phyloP scores from a whole-genome alignment of 2,329 filamentous ascomycete species.

The Colletotrichum salicis region DNA sequence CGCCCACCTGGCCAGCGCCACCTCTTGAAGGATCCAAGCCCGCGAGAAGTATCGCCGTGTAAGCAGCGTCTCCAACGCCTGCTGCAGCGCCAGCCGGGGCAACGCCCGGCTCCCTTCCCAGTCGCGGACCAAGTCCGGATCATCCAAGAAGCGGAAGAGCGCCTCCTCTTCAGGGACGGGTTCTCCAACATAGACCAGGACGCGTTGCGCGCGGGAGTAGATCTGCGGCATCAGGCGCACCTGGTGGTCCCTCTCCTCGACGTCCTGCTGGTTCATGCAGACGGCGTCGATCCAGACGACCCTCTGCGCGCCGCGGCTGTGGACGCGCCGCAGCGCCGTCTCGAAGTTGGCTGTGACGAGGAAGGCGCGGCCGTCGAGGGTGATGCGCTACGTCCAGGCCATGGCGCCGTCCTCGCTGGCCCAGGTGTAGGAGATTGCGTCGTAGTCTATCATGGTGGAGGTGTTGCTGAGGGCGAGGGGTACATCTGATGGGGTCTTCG shows the following conservation, averaged over 20 bases:
- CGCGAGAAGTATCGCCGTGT: slow-evolving; percentile 13
- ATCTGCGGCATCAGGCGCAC: slow-evolving; percentile 36
- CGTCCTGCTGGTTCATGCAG: slow-evolving; percentile 37
- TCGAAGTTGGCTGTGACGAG: slow-evolving; percentile 4
- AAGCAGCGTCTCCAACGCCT: not conserved
- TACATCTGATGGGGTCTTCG: not conserved
- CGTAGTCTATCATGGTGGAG: slow-evolving; percentile 37
- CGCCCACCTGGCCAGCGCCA: slow-evolving; percentile 36
- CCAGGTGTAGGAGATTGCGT: slow-evolving; percentile 51
- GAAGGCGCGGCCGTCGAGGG: not conserved
- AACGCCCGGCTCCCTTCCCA: too few relatives aligned
- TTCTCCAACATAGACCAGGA: slow-evolving; percentile 32
- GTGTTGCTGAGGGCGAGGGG: not conserved
- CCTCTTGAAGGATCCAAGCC: slow-evolving; percentile 42
- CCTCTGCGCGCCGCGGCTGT: not conserved
- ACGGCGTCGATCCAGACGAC: slow-evolving; percentile 38
- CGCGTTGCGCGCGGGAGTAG: slow-evolving; percentile 27
- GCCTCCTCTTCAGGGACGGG: slow-evolving; percentile 36
- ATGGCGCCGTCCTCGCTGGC: slow-evolving; percentile 37
- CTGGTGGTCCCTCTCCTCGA: slow-evolving; percentile 34
- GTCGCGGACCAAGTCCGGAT: too few relatives aligned
- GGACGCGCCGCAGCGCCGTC: not conserved
- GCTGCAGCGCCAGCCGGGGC: not conserved
- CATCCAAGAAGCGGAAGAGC: not conserved
- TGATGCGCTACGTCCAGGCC: not conserved